phyloP scores from a whole-genome alignment of 108 stramenopile genomes.

The Phaeodactylum tricornutum region DNA sequence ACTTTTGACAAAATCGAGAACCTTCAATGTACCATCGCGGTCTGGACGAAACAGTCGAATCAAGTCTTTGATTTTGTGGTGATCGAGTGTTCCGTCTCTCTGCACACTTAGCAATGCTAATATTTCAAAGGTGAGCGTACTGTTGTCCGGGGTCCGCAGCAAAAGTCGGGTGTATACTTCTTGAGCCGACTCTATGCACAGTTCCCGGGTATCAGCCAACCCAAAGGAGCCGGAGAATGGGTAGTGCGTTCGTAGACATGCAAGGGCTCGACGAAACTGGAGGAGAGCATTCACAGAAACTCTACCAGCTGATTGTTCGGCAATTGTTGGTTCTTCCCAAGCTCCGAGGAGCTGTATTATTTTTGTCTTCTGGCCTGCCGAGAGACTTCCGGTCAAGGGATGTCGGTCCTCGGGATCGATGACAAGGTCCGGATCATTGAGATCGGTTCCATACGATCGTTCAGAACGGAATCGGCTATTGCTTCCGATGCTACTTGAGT shows the following conservation, averaged over 20 bases:
- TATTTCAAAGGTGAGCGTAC: slow-evolving; percentile 2
- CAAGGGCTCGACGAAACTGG: slow-evolving; percentile 41
- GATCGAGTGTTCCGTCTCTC: slow-evolving; percentile 2
- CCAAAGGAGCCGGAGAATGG: slow-evolving; percentile 61
- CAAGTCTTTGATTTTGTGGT: background rate
- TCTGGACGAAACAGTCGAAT: slow-evolving; percentile 56
- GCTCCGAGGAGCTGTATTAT: slow-evolving; percentile 29
- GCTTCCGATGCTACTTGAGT: too few relatives aligned
- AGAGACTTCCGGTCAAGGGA: too few relatives aligned
- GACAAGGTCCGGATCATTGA: too few relatives aligned
- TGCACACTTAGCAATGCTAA: background rate
- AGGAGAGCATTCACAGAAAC: slow-evolving; percentile 14
- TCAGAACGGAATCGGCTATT: too few relatives aligned
- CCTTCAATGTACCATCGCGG: slow-evolving; percentile 30
- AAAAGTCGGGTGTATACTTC: slow-evolving; percentile 36
- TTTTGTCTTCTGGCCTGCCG: too few relatives aligned
- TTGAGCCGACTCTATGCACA: slow-evolving; percentile 52
- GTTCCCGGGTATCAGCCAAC: slow-evolving; percentile 33
- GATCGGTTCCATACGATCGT: too few relatives aligned
- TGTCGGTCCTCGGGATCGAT: too few relatives aligned
- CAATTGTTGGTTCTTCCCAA: slow-evolving; percentile 45
- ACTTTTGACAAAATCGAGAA: slow-evolving; percentile 30
- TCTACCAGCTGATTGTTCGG: too few relatives aligned
- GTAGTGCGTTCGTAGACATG: slow-evolving; percentile 38
- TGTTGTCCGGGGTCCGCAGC: background rate